A percentile compares a stretch with the other conserved stretches of the same genome.
Conservation (phyloP, 192 early-diverging fungal genomes). For the Entomortierella beljakovae region DNA sequence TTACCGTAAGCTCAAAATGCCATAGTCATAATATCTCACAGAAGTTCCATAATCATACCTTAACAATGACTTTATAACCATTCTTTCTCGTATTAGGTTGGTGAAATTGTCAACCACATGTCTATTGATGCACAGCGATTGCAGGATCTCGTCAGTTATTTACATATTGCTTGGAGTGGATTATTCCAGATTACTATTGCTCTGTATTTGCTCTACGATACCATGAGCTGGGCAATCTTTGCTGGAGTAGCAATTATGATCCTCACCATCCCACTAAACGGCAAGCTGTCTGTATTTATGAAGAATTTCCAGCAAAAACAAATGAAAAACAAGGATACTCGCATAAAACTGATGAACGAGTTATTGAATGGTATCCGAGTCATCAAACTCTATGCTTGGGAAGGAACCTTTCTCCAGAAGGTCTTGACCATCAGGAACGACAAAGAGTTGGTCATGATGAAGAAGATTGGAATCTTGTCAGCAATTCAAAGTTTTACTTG, state of each 20-base stretch:
- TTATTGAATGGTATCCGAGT: conserved; percentile 91
- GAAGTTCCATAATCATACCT: background rate
- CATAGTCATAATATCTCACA: background rate
- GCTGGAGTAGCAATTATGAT: conserved; percentile 90
- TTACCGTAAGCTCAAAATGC: conserved; percentile 58
- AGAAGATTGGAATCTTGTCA: conserved; percentile 76
- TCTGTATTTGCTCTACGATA: conserved; percentile 81
- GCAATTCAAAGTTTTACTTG: conserved; percentile 82
- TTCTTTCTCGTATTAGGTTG: conserved; percentile 8
- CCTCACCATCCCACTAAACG: conserved; percentile 84
- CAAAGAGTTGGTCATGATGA: conserved; percentile 80
- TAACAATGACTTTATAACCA: background rate
- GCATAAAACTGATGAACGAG: conserved; percentile 73
- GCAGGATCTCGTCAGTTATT: conserved; percentile 72
- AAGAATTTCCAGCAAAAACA: conserved; percentile 79
- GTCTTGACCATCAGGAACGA: conserved; percentile 76
- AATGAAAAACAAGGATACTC: conserved; percentile 83
- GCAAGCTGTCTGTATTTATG: conserved; percentile 69
- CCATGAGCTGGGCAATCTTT: conserved; percentile 84
- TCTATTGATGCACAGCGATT: conserved; percentile 74
- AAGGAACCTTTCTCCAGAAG: conserved; percentile 80
- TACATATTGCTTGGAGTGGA: conserved; percentile 81
- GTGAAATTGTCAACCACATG: conserved; percentile 71
- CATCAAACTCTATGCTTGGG: conserved; percentile 98
- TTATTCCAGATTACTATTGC: conserved; percentile 84